Conservation (phyloP, 176 grass and related monocot species). For the Aegilops longissima region DNA sequence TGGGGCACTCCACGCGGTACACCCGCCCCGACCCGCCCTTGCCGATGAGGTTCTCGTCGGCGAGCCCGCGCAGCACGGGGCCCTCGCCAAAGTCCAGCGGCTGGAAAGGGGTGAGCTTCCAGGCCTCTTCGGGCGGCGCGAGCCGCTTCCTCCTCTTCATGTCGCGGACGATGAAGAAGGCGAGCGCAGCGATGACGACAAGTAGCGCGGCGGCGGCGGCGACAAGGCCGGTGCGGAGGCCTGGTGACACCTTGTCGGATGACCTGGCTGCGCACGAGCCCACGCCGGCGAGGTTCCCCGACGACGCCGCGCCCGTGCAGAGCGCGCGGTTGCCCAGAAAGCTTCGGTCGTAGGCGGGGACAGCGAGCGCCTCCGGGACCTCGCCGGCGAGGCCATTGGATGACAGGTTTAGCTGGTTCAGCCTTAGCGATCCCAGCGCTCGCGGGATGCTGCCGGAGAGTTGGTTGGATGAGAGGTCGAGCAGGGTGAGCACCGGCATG, state of each 20-base stretch:
- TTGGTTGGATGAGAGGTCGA: slow-evolving; percentile 74
- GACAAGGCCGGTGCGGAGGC: slow-evolving; percentile 45
- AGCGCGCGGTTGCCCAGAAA: slow-evolving; percentile 66
- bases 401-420: slow-evolving; percentile 64
- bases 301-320: slow-evolving; percentile 24
- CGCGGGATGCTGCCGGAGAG: slow-evolving; percentile 66
- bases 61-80: slow-evolving; percentile 47
- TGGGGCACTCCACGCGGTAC: slow-evolving; percentile 55
- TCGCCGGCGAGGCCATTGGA: slow-evolving; percentile 67
- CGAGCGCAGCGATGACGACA: slow-evolving; percentile 27
- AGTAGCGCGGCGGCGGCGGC: slow-evolving; percentile 44
- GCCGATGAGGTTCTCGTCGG: slow-evolving; percentile 79
- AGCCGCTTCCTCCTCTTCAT: slow-evolving; percentile 36
- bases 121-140: slow-evolving; percentile 24
- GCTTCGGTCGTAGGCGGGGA: slow-evolving; percentile 41
- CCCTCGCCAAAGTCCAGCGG: slow-evolving; percentile 60
- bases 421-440: slow-evolving; percentile 37
- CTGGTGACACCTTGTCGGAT: slow-evolving; percentile 25
- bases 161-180: slow-evolving; percentile 41
- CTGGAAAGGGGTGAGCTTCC: slow-evolving; percentile 87
- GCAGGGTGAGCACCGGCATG: slow-evolving; percentile 61
- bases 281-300: slow-evolving; percentile 23
- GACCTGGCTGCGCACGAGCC: slow-evolving; percentile 26
- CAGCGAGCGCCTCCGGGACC: slow-evolving; percentile 43
- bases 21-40: slow-evolving; percentile 65